A percentile compares a stretch with the other conserved stretches of the same genome.
Conservation (phyloP, 176 grass and related monocot genomes). For the Otatea glauca region DNA sequence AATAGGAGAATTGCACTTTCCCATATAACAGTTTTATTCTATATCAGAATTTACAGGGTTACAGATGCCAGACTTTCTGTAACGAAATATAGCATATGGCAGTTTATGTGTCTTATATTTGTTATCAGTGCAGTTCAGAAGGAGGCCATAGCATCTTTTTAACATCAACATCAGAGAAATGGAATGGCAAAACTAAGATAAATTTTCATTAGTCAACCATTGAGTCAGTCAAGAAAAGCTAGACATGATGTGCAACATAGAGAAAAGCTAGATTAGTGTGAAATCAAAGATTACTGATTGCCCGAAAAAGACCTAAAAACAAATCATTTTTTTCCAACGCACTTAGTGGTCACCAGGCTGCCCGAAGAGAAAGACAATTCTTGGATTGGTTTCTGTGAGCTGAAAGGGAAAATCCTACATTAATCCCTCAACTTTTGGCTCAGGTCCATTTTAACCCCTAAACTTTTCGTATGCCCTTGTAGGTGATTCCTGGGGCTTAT, state of each 20-base stretch:
- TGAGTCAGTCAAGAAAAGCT: slow-evolving; percentile 9
- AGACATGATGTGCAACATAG: neutral
- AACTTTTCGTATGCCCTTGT: neutral
- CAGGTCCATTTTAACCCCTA: neutral
- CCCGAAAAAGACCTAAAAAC: neutral
- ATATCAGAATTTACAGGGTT: neutral
- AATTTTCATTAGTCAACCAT: neutral
- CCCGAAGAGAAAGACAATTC: neutral
- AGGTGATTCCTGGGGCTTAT: neutral
- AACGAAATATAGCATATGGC: neutral
- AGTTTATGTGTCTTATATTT: neutral
- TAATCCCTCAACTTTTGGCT: neutral
- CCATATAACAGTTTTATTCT: neutral
- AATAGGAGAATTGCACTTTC: neutral
- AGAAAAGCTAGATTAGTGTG: neutral
- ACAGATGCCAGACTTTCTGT: neutral
- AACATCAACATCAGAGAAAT: slow-evolving; percentile 5
- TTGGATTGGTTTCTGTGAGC: neutral
- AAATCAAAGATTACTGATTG: slow-evolving; percentile 3
- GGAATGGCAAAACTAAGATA: neutral
- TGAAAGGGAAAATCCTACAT: slow-evolving; percentile 17
- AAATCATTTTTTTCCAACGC: neutral
- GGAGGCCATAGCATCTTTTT: neutral
- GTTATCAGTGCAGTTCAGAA: neutral
- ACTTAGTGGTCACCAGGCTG: neutral